phyloP scores from a whole-genome alignment of 805 yeast genomes.

The Yamadazyma scolyti region DNA sequence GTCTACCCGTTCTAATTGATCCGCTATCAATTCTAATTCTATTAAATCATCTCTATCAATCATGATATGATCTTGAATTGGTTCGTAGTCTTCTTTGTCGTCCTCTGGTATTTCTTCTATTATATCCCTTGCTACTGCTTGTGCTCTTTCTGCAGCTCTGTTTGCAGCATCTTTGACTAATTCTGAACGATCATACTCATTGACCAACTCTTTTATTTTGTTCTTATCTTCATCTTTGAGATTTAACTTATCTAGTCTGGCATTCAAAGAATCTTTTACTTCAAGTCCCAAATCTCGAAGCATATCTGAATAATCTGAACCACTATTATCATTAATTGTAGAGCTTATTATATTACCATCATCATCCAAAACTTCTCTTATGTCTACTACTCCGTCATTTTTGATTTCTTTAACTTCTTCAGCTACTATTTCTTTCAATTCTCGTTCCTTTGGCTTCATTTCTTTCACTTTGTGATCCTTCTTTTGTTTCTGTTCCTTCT shows the following conservation, averaged over 20 bases:
- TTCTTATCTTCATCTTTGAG: constrained; percentile 26
- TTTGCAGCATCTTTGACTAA: constrained; percentile 2
- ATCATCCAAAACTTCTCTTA: constrained; percentile 74
- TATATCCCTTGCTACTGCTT: background rate
- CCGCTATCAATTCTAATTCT: constrained; percentile 53
- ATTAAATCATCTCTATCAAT: constrained; percentile 42
- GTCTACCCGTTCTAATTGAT: constrained; percentile 35
- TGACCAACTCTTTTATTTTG: constrained; percentile 19
- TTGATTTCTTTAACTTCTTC: background rate
- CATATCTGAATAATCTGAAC: too few relatives aligned
- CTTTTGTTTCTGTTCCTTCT: background rate
- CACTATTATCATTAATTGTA: constrained; percentile 10
- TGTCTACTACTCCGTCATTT: constrained; percentile 50
- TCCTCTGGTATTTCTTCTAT: constrained; percentile 1
- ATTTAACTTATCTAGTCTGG: constrained; percentile 23
- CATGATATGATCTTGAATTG: constrained; percentile 11
- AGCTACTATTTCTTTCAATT: too few relatives aligned
- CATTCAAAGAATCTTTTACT: too few relatives aligned
- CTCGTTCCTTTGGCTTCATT: background rate
- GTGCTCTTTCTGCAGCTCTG: constrained; percentile 1
- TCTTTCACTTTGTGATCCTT: background rate
- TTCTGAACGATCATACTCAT: constrained; percentile 11
- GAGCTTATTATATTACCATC: constrained; percentile 61
- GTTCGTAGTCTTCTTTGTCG: constrained; percentile 2
- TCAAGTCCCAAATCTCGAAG: constrained; percentile 17